phyloP scores from a whole-genome alignment of 768 basidiomycete genomes.

The Pulveroboletus ravenelii region DNA sequence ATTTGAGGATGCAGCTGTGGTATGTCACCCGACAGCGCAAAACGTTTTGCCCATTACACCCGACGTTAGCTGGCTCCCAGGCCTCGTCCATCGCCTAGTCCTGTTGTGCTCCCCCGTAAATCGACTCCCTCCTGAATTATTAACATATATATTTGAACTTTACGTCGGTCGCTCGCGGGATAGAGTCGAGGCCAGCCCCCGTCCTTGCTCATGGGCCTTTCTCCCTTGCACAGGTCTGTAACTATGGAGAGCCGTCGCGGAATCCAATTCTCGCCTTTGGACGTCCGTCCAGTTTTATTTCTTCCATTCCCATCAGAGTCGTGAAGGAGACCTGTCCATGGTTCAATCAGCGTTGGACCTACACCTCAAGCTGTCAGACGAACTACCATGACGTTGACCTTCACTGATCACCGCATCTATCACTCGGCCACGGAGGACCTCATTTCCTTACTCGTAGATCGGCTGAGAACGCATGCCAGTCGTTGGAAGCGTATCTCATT shows the following conservation, averaged over 20 bases:
- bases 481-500: constrained; percentile 19
- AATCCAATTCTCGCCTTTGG: constrained; percentile 21
- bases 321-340: constrained; percentile 1
- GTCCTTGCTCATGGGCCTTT: neutral
- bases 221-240: constrained; percentile 18
- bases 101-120: neutral
- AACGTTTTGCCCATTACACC: neutral
- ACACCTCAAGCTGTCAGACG: constrained; percentile 11
- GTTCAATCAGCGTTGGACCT: constrained; percentile 3
- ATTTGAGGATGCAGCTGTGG: neutral
- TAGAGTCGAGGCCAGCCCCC: neutral
- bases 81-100: neutral
- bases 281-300: constrained; percentile 16
- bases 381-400: constrained; percentile 17
- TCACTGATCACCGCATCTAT: constrained; percentile 15
- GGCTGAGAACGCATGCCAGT: constrained; percentile 9
- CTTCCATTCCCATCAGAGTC: neutral
- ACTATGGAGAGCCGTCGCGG: constrained; percentile 14
- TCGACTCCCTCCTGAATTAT: constrained; percentile 33
- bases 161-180: neutral
- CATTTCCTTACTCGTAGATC: constrained; percentile 10
- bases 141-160: constrained; percentile 15
- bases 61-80: neutral
- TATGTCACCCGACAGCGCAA: neutral
- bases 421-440: constrained; percentile 3